phyloP scores from a whole-genome alignment of 2,329 filamentous ascomycete genomes.

The Pyricularia pennisetigena region DNA sequence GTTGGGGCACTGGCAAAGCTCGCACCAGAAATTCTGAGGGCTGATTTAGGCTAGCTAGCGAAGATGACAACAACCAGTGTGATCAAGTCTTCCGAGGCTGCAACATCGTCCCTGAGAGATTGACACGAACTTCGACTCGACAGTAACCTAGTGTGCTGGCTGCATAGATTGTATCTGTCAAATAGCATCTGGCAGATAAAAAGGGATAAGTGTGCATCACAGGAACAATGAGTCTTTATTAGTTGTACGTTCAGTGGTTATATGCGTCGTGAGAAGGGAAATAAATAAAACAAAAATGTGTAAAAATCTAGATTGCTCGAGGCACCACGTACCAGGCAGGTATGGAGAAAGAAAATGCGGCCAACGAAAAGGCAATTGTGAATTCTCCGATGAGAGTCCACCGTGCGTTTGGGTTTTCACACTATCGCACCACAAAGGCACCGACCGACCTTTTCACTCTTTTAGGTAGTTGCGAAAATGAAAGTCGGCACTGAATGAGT shows the following conservation, averaged over 20 bases:
- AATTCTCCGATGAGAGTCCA: neutral
- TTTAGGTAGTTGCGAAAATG: neutral
- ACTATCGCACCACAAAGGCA: neutral
- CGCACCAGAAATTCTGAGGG: conserved; percentile 30
- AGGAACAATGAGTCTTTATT: neutral
- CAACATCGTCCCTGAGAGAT: too few species aligned
- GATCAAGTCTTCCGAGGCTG: neutral
- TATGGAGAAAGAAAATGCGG: neutral
- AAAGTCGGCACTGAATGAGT: too few species aligned
- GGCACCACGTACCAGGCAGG: too few species aligned
- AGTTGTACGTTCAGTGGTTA: neutral
- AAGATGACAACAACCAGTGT: neutral
- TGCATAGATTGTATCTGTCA: neutral
- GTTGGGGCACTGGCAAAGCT: conserved; percentile 35
- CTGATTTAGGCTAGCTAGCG: conserved; percentile 21
- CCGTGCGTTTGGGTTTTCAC: neutral
- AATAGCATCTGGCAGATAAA: neutral
- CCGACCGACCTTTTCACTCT: neutral
- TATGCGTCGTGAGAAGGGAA: neutral
- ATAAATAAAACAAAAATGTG: too few species aligned
- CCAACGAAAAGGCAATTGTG: neutral
- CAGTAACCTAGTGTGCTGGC: too few species aligned
- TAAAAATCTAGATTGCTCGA: too few species aligned
- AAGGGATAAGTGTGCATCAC: neutral
- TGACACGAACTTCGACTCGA: too few species aligned